Evolutionary conservation across 2,329 filamentous ascomycete genomes (phyloP).

Genomic region (Fusarium torreyae): DNA sequence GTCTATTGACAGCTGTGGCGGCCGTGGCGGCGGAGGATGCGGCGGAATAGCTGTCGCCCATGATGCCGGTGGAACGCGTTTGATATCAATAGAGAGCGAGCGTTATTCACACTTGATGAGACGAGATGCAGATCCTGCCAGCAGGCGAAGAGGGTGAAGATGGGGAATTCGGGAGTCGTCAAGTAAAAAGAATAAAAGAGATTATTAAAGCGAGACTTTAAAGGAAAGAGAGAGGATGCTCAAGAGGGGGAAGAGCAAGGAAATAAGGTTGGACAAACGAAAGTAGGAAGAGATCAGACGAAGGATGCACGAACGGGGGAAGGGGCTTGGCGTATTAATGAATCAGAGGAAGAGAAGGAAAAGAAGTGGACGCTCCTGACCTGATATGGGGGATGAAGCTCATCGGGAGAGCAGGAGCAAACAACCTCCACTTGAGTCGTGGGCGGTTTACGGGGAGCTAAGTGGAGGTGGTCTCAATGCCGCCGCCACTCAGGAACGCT

Average conservation of each 20-base stretch:
- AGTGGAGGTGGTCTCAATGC: constrained; percentile 41
- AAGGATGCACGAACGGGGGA: constrained; percentile 26
- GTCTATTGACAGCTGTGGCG: constrained; percentile 35
- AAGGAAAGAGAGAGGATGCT: constrained; percentile 20
- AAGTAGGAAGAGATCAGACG: constrained; percentile 33
- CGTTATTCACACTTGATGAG: neutral
- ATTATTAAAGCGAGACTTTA: constrained; percentile 16
- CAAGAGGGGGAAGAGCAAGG: constrained; percentile 13
- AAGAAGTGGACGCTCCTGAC: constrained; percentile 31
- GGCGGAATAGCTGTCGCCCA: constrained; percentile 45
- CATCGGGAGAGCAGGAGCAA: constrained; percentile 32
- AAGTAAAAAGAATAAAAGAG: constrained; percentile 9
- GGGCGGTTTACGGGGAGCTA: constrained; percentile 2
- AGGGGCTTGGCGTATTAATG: constrained; percentile 27
- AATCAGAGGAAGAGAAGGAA: constrained; percentile 22
- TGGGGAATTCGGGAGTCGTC: neutral
- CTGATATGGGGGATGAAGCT: constrained; percentile 41
- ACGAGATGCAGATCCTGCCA: constrained; percentile 42
- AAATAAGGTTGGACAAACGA: constrained; percentile 28
- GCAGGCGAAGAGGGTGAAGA: constrained; percentile 35
- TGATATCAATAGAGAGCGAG: constrained; percentile 9
- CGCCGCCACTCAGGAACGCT: constrained; percentile 44
- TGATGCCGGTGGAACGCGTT: constrained; percentile 26
- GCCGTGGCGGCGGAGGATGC: constrained; percentile 37
- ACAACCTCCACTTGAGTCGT: constrained; percentile 20